Percentiles rank a stretch among this genome's conserved stretches.
phyloP scores from a whole-genome alignment of 768 basidiomycete species.

The Xerocomellus chrysenteron region DNA sequence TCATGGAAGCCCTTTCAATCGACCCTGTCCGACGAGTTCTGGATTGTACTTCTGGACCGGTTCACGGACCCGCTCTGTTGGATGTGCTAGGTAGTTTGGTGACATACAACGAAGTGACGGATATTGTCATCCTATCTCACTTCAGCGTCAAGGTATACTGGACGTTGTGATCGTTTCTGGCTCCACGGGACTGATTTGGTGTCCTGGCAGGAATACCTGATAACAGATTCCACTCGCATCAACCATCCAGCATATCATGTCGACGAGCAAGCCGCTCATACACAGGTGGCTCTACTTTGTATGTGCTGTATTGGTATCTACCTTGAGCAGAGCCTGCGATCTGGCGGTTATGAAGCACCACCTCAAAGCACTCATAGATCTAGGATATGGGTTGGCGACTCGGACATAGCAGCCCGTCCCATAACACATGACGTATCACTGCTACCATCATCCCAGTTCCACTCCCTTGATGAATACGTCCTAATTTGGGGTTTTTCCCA shows the following conservation, averaged over 20 bases:
- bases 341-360: neutral
- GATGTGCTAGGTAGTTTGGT: constrained; percentile 1
- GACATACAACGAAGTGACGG: neutral
- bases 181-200: neutral
- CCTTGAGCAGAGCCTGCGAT: neutral
- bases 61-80: constrained; percentile 3
- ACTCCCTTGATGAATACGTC: neutral
- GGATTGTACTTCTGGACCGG: neutral
- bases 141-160: constrained; percentile 12
- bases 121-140: constrained; percentile 8
- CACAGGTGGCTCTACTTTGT: neutral
- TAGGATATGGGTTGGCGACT: neutral
- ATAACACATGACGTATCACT: neutral
- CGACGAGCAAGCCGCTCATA: neutral
- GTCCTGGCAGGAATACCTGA: constrained; percentile 7
- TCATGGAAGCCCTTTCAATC: constrained; percentile 9
- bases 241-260: neutral
- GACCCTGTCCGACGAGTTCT: neutral
- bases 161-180: no score
- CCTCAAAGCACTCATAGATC: neutral
- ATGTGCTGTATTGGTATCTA: neutral
- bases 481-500: neutral
- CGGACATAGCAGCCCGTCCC: neutral
- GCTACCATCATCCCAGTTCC: neutral
- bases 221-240: neutral